These are phyloP conservation scores for Euphrasia arctica DNA, from an alignment of 305 asterid species.

Conservation along the genomic window DNA sequence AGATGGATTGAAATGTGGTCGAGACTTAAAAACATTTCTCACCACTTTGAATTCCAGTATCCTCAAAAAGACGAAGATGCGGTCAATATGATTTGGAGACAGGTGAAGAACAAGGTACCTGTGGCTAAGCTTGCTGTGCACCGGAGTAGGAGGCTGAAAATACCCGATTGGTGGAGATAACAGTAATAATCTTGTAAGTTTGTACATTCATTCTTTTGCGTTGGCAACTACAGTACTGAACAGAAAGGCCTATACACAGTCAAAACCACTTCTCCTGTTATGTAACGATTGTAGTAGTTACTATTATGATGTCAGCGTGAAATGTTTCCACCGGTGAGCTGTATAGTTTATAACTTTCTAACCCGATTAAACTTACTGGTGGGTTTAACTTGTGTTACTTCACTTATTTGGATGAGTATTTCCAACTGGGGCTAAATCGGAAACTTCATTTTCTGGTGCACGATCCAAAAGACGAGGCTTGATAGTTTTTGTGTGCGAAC, in stretches of 20 bases:
- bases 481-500: no score
- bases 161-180: constrained; percentile 6
- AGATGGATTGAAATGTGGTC: constrained; percentile 1
- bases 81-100: constrained; percentile 7
- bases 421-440: neutral
- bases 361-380: neutral
- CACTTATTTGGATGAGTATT: neutral
- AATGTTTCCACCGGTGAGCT: neutral
- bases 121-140: constrained; percentile 3
- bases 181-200: neutral
- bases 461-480: neutral
- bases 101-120: constrained; percentile 5
- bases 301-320: neutral
- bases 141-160: constrained; percentile 7
- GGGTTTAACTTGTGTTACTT: neutral
- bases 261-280: neutral
- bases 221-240: neutral
- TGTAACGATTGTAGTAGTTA: neutral
- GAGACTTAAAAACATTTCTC: neutral
- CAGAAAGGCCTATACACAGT: neutral
- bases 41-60: constrained; percentile 7
- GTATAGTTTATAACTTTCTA: neutral
- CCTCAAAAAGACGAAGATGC: neutral
- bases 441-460: neutral
- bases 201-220: constrained; percentile 1